phyloP scores from a whole-genome alignment of 805 yeast genomes.

The Candida oleophila region DNA sequence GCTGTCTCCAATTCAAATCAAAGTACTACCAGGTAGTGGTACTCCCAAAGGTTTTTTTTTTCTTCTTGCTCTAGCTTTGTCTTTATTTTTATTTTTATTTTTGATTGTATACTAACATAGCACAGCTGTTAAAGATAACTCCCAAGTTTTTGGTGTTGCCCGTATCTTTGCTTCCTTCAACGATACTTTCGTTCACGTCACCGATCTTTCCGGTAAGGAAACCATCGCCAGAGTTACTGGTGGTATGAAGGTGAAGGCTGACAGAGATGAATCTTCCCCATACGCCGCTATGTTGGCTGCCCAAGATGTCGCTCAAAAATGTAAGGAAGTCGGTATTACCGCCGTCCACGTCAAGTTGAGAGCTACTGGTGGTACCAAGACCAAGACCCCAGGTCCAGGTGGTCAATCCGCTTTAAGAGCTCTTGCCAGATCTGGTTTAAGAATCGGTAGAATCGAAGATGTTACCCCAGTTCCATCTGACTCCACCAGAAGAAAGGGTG shows the following conservation, averaged over 20 bases:
- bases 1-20: too few species aligned
- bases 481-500: conserved; percentile 99
- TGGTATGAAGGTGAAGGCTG: conserved; percentile 99
- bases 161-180: conserved; percentile 99
- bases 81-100: too few species aligned
- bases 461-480: conserved; percentile 99
- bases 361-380: conserved; percentile 99
- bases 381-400: conserved; percentile 99
- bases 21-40: too few species aligned
- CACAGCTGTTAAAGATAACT: conserved; percentile 78
- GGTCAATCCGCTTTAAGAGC: conserved; percentile 99
- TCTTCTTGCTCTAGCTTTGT: too few species aligned
- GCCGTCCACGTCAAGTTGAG: conserved; percentile 99
- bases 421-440: conserved; percentile 98
- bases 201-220: conserved; percentile 99
- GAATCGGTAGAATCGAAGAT: conserved; percentile 99
- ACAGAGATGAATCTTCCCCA: conserved; percentile 99
- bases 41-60: too few species aligned
- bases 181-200: conserved; percentile 99
- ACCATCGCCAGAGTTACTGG: conserved; percentile 99
- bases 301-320: conserved; percentile 97
- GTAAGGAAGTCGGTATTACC: conserved; percentile 99
- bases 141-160: conserved; percentile 99
- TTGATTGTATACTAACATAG: conserved; percentile 14
- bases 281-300: conserved; percentile 99